These are phyloP conservation scores for Quercus ilex DNA, from an alignment of 306 rosid species.

Conservation along the genomic window DNA sequence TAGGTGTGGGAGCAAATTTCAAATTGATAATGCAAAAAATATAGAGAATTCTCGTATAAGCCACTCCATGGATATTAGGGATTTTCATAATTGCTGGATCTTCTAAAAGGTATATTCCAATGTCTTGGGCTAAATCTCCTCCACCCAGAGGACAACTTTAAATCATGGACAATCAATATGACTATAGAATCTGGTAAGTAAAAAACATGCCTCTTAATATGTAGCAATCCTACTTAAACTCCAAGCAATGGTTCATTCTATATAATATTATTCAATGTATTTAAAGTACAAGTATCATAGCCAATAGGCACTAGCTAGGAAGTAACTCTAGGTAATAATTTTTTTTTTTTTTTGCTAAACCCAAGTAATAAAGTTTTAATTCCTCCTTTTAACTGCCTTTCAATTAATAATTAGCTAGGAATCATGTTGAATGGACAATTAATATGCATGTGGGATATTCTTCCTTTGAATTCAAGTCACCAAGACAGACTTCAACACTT, in stretches of 20 bases:
- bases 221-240: background rate
- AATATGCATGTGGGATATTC: background rate
- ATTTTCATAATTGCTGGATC: background rate
- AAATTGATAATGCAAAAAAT: background rate
- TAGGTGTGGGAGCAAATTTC: too few species aligned
- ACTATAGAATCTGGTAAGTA: background rate
- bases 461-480: slow-evolving; percentile 6
- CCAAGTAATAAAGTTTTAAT: too few species aligned
- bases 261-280: too few species aligned
- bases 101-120: background rate
- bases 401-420: background rate
- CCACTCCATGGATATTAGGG: background rate
- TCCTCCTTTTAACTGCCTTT: background rate
- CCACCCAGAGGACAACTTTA: background rate
- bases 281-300: too few species aligned
- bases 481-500: background rate
- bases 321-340: too few species aligned
- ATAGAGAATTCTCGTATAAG: background rate
- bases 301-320: too few species aligned
- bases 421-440: background rate
- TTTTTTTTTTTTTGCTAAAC: too few species aligned
- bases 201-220: background rate
- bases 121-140: background rate
- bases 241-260: too few species aligned
- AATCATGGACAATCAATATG: background rate